A percentile compares a stretch with the other conserved stretches of the same genome.
These are phyloP conservation scores for Kazachstania bromeliacearum DNA, from an alignment of 805 yeast species.

Conservation along the genomic window DNA sequence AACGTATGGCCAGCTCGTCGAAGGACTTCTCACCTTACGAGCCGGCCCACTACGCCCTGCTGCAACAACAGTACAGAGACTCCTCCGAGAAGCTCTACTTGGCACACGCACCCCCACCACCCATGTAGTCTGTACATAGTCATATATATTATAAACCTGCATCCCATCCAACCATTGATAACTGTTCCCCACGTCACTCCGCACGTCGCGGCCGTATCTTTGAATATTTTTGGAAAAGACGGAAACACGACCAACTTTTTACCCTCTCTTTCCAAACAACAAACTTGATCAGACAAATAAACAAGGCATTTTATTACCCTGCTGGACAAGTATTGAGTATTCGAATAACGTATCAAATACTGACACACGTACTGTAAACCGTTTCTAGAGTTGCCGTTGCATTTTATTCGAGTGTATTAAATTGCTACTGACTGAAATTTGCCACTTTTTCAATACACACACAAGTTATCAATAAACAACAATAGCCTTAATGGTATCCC, in stretches of 20 bases:
- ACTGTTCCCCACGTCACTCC: not conserved
- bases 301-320: constrained; percentile 2
- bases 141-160: too few relatives aligned
- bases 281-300: not conserved
- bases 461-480: too few relatives aligned
- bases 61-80: constrained; percentile 18
- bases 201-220: not conserved
- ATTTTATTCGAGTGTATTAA: too few relatives aligned
- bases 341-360: too few relatives aligned
- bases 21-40: constrained; percentile 20
- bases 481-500: too few relatives aligned
- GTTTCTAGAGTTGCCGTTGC: too few relatives aligned
- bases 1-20: constrained; percentile 16
- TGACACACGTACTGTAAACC: too few relatives aligned
- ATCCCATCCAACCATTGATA: not conserved
- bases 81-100: constrained; percentile 25
- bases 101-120: constrained; percentile 30
- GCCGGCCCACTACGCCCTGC: constrained; percentile 15
- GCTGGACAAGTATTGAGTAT: too few relatives aligned
- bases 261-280: not conserved
- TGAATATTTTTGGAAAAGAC: not conserved
- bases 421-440: too few relatives aligned
- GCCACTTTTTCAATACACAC: too few relatives aligned
- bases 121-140: constrained; percentile 1
- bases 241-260: constrained; percentile 1